Evolutionary conservation across 73 alveolate genomes (phyloP), one percentile per base, ranked within the genome.

Genomic region (Symbiodinium natans): DNA sequence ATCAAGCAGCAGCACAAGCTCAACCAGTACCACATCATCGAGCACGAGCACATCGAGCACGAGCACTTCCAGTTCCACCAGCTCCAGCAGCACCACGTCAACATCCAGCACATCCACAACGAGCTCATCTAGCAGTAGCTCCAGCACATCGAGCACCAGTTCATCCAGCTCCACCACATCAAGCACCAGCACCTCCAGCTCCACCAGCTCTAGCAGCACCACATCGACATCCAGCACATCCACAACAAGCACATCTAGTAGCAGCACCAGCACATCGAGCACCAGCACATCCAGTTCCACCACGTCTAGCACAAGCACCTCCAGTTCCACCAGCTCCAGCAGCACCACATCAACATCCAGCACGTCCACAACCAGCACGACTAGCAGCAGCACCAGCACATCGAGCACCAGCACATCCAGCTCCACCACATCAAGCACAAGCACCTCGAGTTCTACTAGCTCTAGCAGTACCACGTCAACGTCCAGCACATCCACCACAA

Each of bases 401-500:
- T 33, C 46, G 36, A 77, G 59, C 84, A 56, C 94, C n/a, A 31
- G 75, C 1, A 52, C 94, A 23, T 3, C 86, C 86, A 75, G 86
- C 46, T 17, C 86, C 19, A 29, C 41, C 29, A n/a, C 83, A 23
- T 71, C 83, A 29, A 52, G n/a, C 83, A 71, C 38, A 13, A 75
- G 46, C 46, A 75, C 93, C 27, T 46, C 93, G 52, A 85, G 42
- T 42, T 41, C 86, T 15, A 33, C 48, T 21, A 75, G 34, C 11
- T 11, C 34, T 19, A n/a, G 48, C 29, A 75, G 27, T 4, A 75
- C 36, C 46, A 34, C 86, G 29, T n/a, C 48, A n/a, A n/a, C 77
- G 31, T 21, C 52, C 86, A 75, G 86, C 86, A 75, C 86, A 38
- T 29, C 93, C 75, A 84, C 48, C 80, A 27, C 93, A 43, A 84